Conservation (phyloP, 2,329 filamentous ascomycete genomes). For the Didymella glomerata region DNA sequence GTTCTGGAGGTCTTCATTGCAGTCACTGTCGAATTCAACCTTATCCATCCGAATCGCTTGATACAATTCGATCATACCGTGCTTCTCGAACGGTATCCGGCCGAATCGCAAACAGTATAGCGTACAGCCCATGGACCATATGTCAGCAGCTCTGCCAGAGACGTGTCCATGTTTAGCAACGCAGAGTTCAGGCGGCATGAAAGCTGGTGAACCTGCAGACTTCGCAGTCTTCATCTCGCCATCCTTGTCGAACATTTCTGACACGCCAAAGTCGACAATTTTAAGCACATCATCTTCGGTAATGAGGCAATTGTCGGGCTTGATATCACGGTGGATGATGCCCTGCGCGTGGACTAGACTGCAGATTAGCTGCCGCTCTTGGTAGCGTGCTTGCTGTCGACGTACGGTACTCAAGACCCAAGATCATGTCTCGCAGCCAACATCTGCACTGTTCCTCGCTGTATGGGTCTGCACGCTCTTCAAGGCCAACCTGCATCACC, state of each 20-base stretch:
- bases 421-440: slow-evolving; percentile 94
- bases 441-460: slow-evolving; percentile 80
- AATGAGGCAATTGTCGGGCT: slow-evolving; percentile 93
- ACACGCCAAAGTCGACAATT: slow-evolving; percentile 98
- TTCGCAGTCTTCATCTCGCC: slow-evolving; percentile 90
- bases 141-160: slow-evolving; percentile 87
- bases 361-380: slow-evolving; percentile 27
- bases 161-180: slow-evolving; percentile 85
- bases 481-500: slow-evolving; percentile 93
- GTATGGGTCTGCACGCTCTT: slow-evolving; percentile 83
- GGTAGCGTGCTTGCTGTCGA: slow-evolving; percentile 30
- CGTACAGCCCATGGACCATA: slow-evolving; percentile 98
- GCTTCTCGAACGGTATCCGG: slow-evolving; percentile 82
- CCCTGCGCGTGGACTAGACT: slow-evolving; percentile 85
- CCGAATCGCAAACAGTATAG: slow-evolving; percentile 93
- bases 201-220: slow-evolving; percentile 92
- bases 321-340: slow-evolving; percentile 95
- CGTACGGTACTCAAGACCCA: slow-evolving; percentile 91
- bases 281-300: slow-evolving; percentile 94
- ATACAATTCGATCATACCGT: slow-evolving; percentile 84
- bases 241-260: slow-evolving; percentile 95
- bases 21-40: slow-evolving; percentile 68
- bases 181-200: slow-evolving; percentile 92
- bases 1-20: slow-evolving; percentile 75
- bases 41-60: slow-evolving; percentile 82